Percentiles rank a stretch among this genome's conserved stretches.
These are phyloP conservation scores for Suillus subaureus DNA, from an alignment of 768 basidiomycete genomes.

Conservation along the genomic window DNA sequence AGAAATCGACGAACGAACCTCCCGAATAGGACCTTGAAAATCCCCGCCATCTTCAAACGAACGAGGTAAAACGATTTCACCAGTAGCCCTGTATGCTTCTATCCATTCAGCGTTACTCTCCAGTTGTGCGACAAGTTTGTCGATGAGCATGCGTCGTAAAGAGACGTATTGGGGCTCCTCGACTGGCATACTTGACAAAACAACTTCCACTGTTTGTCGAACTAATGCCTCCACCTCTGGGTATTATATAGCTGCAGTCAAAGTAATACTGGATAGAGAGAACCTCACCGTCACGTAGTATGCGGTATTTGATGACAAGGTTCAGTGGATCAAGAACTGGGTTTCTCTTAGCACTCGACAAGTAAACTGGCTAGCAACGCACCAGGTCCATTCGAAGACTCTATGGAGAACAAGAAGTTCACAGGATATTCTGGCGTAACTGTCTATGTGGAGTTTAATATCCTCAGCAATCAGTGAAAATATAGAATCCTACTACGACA, in stretches of 20 bases:
- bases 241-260: constrained; percentile 13
- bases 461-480: constrained; percentile 5
- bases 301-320: constrained; percentile 73
- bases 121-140: constrained; percentile 56
- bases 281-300: constrained; percentile 75
- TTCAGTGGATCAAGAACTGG: constrained; percentile 64
- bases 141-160: constrained; percentile 39
- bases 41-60: constrained; percentile 32
- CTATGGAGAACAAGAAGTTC: constrained; percentile 81
- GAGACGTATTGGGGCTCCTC: constrained; percentile 35
- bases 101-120: constrained; percentile 70
- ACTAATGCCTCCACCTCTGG: constrained; percentile 72
- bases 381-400: constrained; percentile 66
- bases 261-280: constrained; percentile 5
- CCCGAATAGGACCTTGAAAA: constrained; percentile 24
- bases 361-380: constrained; percentile 13
- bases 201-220: constrained; percentile 47
- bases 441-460: constrained; percentile 48
- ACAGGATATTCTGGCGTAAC: constrained; percentile 76
- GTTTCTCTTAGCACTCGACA: constrained; percentile 11
- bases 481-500: constrained; percentile 42
- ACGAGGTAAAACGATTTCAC: constrained; percentile 63
- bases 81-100: constrained; percentile 67
- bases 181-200: constrained; percentile 39
- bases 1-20: constrained; percentile 30